phyloP scores from a whole-genome alignment of 805 yeast species.

The Candida maris region DNA sequence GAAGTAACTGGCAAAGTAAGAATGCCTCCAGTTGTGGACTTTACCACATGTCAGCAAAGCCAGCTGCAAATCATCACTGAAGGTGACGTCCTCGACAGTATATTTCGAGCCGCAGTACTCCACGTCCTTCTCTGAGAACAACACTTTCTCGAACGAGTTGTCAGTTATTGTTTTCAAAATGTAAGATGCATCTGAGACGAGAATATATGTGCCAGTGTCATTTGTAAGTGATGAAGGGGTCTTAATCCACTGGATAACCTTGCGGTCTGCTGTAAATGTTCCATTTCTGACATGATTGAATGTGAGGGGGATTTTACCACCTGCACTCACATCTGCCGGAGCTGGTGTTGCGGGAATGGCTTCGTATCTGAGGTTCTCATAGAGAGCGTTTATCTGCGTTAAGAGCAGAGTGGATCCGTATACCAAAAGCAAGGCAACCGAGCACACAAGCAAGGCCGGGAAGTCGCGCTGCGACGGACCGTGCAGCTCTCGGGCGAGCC shows the following conservation, averaged over 20 bases:
- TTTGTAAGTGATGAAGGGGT: conserved; percentile 43
- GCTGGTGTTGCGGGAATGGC: no score
- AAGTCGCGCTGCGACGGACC: no score
- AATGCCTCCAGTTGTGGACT: conserved; percentile 70
- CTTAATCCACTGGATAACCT: conserved; percentile 67
- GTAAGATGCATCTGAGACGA: conserved; percentile 45
- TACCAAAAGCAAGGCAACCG: conserved; percentile 13
- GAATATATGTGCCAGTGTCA: conserved; percentile 68
- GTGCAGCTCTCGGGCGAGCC: no score
- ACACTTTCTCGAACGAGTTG: conserved; percentile 37
- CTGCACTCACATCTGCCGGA: no score
- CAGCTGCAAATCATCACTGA: conserved; percentile 62
- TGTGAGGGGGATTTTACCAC: conserved; percentile 29
- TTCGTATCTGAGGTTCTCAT: conserved; percentile 12
- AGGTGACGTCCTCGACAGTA: conserved; percentile 49
- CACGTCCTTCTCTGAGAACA: conserved; percentile 51
- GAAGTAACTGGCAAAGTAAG: conserved; percentile 62
- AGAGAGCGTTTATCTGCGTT: conserved; percentile 17
- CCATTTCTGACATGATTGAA: conserved; percentile 51
- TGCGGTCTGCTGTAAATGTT: conserved; percentile 49
- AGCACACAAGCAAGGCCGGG: conserved; percentile 2
- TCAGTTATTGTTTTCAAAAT: conserved; percentile 52
- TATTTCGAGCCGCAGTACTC: conserved; percentile 36
- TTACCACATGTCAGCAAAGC: conserved; percentile 61
- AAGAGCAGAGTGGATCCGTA: conserved; percentile 26